A percentile compares a stretch with the other conserved stretches of the same genome.
Conservation (phyloP, 331 rosid genomes). For the Phaseolus coccineus region DNA sequence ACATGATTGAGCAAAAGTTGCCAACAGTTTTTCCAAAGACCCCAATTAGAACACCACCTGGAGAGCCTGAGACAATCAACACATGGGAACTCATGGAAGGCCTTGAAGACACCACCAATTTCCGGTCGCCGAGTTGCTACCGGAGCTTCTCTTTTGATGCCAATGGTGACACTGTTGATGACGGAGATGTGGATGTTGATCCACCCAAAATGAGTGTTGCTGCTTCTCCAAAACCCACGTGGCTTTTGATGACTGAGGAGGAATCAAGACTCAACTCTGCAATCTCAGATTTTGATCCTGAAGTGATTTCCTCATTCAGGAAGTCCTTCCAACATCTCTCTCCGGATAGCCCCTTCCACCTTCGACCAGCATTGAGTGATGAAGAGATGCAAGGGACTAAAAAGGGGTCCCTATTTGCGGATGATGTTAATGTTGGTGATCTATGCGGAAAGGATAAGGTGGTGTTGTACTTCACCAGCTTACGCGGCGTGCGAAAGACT, state of each 20-base stretch:
- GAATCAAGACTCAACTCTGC: slow-evolving; percentile 41
- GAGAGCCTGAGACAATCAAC: slow-evolving; percentile 93
- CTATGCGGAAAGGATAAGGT: slow-evolving; percentile 50
- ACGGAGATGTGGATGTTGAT: slow-evolving; percentile 35
- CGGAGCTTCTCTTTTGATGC: slow-evolving; percentile 85
- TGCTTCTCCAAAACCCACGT: slow-evolving; percentile 59
- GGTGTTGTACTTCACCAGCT: slow-evolving; percentile 80
- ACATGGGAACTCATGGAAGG: slow-evolving; percentile 97
- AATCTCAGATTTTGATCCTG: slow-evolving; percentile 70
- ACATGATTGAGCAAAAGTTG: slow-evolving; percentile 72
- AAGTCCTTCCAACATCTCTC: slow-evolving; percentile 56
- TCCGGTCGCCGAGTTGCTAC: slow-evolving; percentile 65
- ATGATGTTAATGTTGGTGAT: slow-evolving; percentile 47
- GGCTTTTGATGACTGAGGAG: slow-evolving; percentile 56
- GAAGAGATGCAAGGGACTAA: slow-evolving; percentile 43
- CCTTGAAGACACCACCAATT: slow-evolving; percentile 80
- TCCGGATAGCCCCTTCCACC: slow-evolving; percentile 48
- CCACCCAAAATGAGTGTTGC: slow-evolving; percentile 47
- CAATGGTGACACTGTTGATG: slow-evolving; percentile 39
- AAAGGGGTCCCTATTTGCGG: slow-evolving; percentile 21
- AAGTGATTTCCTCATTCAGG: slow-evolving; percentile 63
- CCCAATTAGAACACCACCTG: slow-evolving; percentile 85
- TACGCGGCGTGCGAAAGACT: slow-evolving; percentile 89
- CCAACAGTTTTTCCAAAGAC: slow-evolving; percentile 70
- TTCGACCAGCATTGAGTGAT: not conserved